Evolutionary conservation across 2,329 filamentous ascomycete genomes (phyloP), one percentile per base, ranked within the genome.

Genomic region (Cladosporium sp.): DNA sequence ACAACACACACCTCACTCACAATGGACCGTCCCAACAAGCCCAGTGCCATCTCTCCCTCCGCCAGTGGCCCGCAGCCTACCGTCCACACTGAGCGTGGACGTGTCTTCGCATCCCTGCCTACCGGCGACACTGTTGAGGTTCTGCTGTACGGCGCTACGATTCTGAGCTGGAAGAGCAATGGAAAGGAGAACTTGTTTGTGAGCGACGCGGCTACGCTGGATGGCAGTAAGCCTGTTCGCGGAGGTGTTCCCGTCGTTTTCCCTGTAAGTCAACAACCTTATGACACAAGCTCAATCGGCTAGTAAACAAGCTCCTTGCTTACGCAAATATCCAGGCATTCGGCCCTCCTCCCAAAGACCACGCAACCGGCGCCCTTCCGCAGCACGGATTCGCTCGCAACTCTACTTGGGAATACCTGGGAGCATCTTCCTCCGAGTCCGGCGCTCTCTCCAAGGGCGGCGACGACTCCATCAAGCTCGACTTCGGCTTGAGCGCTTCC

Each of bases 341-440:
- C 66, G 93, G 93, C 25, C 86, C 85, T 35, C 82, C 86, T 11
- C 84, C 87, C 46, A 77, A 84, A 58, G 84, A 91, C 68, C 82
- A 85, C 57, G 78, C 86, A n/a, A 93, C 89, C 22, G 81, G 82
- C 45, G 74, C 80, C 57, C 85, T 98, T 20, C 85, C 91, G 3
- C 91, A 96, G 72, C 93, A 97, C 73, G 93, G 93, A 59, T 95
- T 98, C 70, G 93, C 92, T 33, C 88, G 93, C 60, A 91, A 81
- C 64, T 87, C 85, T 39, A 80, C 80, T 55, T 98, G 93, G 93
- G 91, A 97, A 69, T 95, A 93, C 67, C 78, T 98, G 45, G 91
- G 91, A 64, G 94, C 92, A 72, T 88, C 85, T 6, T 84, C 80
- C n/a, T 81, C 79, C 5, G 85, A 90, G 67, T 70, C 69, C 7